These are phyloP conservation scores for Metarhizium brunneum DNA, from an alignment of 2,329 filamentous ascomycete genomes.

Conservation along the genomic window DNA sequence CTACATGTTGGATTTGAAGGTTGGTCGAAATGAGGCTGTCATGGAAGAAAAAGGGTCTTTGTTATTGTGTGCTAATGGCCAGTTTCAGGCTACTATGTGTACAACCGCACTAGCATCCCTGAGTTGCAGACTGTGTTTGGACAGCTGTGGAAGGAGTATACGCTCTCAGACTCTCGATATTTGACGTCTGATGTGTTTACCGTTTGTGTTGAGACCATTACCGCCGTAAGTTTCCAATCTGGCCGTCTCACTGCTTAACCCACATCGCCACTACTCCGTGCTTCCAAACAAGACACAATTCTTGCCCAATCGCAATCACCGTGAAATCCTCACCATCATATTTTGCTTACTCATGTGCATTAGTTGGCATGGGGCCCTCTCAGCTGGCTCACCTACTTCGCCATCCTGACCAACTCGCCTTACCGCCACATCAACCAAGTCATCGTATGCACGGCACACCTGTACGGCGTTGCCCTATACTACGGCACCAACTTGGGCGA, in stretches of 20 bases:
- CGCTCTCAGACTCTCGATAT: conserved; percentile 79
- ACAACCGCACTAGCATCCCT: conserved; percentile 57
- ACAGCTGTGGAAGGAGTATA: conserved; percentile 90
- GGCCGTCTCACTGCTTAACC: not conserved
- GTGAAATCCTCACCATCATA: not conserved
- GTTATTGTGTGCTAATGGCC: not conserved
- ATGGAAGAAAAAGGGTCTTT: not conserved
- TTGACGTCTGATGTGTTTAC: conserved; percentile 75
- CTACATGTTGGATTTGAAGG: conserved; percentile 80
- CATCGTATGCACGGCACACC: conserved; percentile 41
- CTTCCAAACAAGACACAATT: not conserved
- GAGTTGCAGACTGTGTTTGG: conserved; percentile 64
- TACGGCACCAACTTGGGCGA: conserved; percentile 48
- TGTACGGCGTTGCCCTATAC: conserved; percentile 56
- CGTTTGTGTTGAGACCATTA: conserved; percentile 78
- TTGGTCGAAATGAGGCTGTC: conserved; percentile 13
- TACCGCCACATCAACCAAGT: conserved; percentile 43
- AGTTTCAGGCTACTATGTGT: conserved; percentile 59
- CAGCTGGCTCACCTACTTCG: conserved; percentile 37
- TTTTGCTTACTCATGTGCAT: not conserved
- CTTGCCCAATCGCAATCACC: not conserved
- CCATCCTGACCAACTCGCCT: conserved; percentile 33
- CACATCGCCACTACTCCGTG: not conserved
- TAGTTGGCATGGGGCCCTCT: conserved; percentile 51
- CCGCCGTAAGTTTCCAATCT: conserved; percentile 46